Conservation (phyloP, 305 asterid genomes). For the Solanum hybrid region DNA sequence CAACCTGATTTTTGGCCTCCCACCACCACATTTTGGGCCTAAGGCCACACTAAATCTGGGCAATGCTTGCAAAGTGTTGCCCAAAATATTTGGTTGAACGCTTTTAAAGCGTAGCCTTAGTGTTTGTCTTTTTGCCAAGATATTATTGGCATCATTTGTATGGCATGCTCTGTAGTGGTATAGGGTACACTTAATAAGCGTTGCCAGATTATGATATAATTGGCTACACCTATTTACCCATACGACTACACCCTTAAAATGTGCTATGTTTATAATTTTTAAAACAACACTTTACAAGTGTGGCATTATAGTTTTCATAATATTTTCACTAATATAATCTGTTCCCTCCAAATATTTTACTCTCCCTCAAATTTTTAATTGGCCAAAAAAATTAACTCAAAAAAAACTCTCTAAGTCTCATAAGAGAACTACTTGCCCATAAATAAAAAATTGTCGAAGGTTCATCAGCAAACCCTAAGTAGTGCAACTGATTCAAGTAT, state of each 20-base stretch:
- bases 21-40: no score
- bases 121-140: background rate
- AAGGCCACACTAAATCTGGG: no score
- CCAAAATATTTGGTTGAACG: background rate
- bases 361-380: background rate
- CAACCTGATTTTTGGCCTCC: no score
- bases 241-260: background rate
- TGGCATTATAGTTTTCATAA: background rate
- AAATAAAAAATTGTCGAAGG: no score
- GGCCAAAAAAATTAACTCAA: background rate
- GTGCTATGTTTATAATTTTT: background rate
- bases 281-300: background rate
- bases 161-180: background rate
- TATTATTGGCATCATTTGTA: background rate
- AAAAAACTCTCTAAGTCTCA: no score
- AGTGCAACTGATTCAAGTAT: no score
- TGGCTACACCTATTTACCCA: no score
- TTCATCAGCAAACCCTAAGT: no score
- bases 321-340: no score
- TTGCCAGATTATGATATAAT: no score
- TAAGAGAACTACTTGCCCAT: no score
- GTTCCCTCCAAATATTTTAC: background rate
- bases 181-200: background rate
- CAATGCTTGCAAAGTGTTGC: background rate
- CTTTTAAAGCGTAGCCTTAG: background rate